Evolutionary conservation across 148 eudicot species (phyloP).

Genomic region (Fagopyrum homotropicum): DNA sequence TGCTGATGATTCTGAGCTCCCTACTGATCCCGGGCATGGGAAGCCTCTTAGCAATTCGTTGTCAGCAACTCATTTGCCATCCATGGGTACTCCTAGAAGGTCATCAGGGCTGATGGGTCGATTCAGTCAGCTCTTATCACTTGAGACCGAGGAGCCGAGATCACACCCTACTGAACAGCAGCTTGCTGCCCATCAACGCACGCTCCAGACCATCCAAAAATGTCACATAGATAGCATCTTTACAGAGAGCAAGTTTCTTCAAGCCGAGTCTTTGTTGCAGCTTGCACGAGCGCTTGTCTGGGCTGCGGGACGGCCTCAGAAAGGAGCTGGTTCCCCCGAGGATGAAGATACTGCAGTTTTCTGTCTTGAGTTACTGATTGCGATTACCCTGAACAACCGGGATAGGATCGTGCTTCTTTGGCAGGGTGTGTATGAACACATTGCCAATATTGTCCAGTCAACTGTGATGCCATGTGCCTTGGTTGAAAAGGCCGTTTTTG

Average conservation of each 20-base stretch:
- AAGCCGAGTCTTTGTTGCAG: slow-evolving; percentile 81
- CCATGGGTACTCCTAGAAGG: slow-evolving; percentile 58
- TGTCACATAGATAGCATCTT: slow-evolving; percentile 85
- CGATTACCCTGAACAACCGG: slow-evolving; percentile 78
- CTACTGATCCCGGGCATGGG: slow-evolving; percentile 44
- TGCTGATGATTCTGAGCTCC: slow-evolving; percentile 60
- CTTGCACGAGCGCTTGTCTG: slow-evolving; percentile 73
- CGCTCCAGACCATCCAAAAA: slow-evolving; percentile 78
- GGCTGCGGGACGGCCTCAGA: slow-evolving; percentile 71
- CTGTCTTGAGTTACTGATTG: slow-evolving; percentile 79
- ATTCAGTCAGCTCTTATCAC: slow-evolving; percentile 77
- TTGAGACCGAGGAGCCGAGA: slow-evolving; percentile 81
- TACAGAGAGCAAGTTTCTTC: slow-evolving; percentile 91
- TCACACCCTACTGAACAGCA: slow-evolving; percentile 84
- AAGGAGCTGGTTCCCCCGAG: slow-evolving; percentile 54
- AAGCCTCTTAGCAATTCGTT: slow-evolving; percentile 41
- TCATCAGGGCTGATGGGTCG: slow-evolving; percentile 91
- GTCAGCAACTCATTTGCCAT: slow-evolving; percentile 45
- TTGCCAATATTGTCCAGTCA: slow-evolving; percentile 61
- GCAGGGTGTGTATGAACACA: slow-evolving; percentile 85
- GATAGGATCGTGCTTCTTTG: slow-evolving; percentile 90
- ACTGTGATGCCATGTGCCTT: slow-evolving; percentile 66
- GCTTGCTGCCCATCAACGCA: slow-evolving; percentile 79
- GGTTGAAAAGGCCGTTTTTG: slow-evolving; percentile 77
- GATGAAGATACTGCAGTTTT: slow-evolving; percentile 87